phyloP scores from a whole-genome alignment of 495 filamentous ascomycete genomes.

The Acidiella bohemica region DNA sequence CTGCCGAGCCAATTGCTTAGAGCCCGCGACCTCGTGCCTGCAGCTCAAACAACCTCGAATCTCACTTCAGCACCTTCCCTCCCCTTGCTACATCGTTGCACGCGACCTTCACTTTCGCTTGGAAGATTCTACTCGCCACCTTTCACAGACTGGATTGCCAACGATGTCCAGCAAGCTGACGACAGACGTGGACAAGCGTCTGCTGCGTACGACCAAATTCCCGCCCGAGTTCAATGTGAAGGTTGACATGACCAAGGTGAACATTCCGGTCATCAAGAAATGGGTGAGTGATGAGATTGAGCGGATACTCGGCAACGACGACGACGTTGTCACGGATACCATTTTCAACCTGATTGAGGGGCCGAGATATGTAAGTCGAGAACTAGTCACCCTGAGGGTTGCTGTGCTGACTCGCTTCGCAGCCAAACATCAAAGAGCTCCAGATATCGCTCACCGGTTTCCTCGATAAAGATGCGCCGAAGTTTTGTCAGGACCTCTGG shows the following conservation, averaged over 20 bases:
- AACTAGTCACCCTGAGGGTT: too few species aligned
- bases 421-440: constrained; percentile 91
- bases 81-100: too few species aligned
- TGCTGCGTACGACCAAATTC: constrained; percentile 81
- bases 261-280: constrained; percentile 94
- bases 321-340: constrained; percentile 88
- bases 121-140: too few species aligned
- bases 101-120: too few species aligned
- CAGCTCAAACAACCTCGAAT: too few species aligned
- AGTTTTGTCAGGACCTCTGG: constrained; percentile 93
- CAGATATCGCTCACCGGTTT: constrained; percentile 92
- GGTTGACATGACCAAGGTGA: constrained; percentile 95
- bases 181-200: constrained; percentile 59
- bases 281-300: constrained; percentile 86
- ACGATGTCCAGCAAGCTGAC: constrained; percentile 13
- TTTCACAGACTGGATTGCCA: too few species aligned
- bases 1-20: too few species aligned
- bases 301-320: constrained; percentile 75
- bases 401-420: too few species aligned
- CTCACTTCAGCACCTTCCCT: too few species aligned
- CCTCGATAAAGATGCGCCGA: constrained; percentile 79
- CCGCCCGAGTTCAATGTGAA: constrained; percentile 86
- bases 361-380: constrained; percentile 56
- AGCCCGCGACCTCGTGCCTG: too few species aligned
- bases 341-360: constrained; percentile 82